Evolutionary conservation across 2,329 filamentous ascomycete genomes (phyloP), one percentile per base, ranked within the genome.

Genomic region (Colletotrichum godetiae): DNA sequence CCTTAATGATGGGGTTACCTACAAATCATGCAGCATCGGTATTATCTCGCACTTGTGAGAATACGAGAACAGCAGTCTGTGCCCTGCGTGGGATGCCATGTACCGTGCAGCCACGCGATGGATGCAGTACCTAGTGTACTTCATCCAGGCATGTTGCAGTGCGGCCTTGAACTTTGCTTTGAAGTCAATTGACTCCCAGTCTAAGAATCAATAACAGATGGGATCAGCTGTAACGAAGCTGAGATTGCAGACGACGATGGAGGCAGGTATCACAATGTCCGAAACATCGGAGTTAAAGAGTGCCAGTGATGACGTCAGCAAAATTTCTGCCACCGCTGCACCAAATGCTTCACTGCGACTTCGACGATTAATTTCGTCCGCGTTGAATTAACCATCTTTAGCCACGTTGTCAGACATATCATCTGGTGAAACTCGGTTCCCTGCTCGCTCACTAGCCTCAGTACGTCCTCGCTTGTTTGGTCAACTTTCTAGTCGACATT

Each of bases 271-370:
- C 13, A 8, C 12, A 12, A 64, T 53, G 46, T 15, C 61, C 61
- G 61, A 55, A 7, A 0, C 0, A 37, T 64, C 61, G 61, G 61
- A 10, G 13, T 64, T 64, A 64, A 55, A 12, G 3, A 13, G 19
- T 31, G 4, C 1, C 2, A 7, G 13, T 5, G 67, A 73, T 66
- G 42, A 66, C 37, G 19, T 71, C 67, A 71, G 71, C 71, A 70
- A 61, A 73, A 71, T 35, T 5, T 61, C 60, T 69, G 59, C 55
- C 24, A n/a, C 11, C 24, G 24, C 7, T 2, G n/a, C 24, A n/a
- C 5, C 29, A 31, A 10, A 59, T 68, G 59, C 37, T 15, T 42
- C 15, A 56, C 58, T 1, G 35, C n/a, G n/a, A 49, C 27, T 29
- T 67, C 27, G 27, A 29, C 27, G 27, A 5, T 29, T 29, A 4